Evolutionary conservation across 2,329 filamentous ascomycete genomes (phyloP), one percentile per base, ranked within the genome.

Genomic region (Colletotrichum sp.): DNA sequence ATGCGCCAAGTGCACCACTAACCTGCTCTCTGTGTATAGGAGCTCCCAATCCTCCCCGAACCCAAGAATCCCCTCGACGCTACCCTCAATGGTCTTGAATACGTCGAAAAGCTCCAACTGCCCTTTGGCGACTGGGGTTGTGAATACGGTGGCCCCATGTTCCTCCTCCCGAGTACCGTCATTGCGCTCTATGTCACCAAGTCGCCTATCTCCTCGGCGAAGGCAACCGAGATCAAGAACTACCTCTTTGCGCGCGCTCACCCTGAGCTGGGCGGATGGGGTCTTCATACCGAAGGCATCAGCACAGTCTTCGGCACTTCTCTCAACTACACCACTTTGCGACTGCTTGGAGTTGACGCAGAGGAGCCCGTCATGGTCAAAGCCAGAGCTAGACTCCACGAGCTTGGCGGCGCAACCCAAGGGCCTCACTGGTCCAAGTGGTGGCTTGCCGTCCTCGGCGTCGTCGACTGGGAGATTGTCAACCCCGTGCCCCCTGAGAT

Each of bases 61-160:
- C 89, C 96, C 5, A 91, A 92, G 77, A 96, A 89, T 5, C 93
- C 96, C 7, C 89, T 97, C 72, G 92, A 97, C 78, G 89, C 95
- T 6, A 95, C 95, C 5, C 88, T 90, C 76, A 99, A 99, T 86
- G 96, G 94, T 49, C 89, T 99, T 70, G 88, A 91, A 5, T 99
- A 98, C 88, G 98, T 98, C 87, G 95, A 96, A 73, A 91, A 96
- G 78, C 91, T 99, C 28, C 97, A 99, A 84, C 89, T 98, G 2
- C 92, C 94, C 16, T 94, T 95, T 1, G 97, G 97, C 7, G 95
- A 98, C 82, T 99, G 97, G 97, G 97, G 90, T 7, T 99, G 96
- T 87, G 97, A 99, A 84, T 99, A 99, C 86, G 97, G 97, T 71
- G 97, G 97, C 1, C 97, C 97, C 6, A 96, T 98, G 95, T 99